A percentile compares a stretch with the other conserved stretches of the same genome.
Conservation (phyloP, 441 rosid genomes). For the Syzygium malaccense region DNA sequence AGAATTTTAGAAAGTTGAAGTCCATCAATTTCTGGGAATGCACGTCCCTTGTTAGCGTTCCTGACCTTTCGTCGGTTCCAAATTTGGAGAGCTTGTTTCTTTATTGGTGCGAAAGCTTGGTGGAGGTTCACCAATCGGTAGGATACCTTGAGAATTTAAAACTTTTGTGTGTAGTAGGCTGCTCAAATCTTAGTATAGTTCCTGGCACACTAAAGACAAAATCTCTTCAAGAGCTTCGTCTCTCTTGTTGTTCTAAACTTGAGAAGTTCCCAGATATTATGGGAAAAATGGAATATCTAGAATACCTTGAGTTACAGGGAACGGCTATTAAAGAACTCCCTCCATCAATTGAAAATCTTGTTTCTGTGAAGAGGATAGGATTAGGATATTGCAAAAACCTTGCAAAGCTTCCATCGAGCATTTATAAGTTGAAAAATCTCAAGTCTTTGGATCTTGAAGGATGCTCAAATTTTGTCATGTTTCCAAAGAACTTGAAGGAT, state of each 20-base stretch:
- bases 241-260: too few relatives aligned
- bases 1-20: neutral
- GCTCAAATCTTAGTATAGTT: neutral
- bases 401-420: too few relatives aligned
- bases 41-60: neutral
- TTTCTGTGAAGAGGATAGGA: too few relatives aligned
- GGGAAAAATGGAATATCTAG: too few relatives aligned
- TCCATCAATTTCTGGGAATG: neutral
- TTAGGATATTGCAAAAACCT: too few relatives aligned
- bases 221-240: too few relatives aligned
- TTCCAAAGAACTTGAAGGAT: neutral
- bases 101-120: neutral
- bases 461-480: neutral
- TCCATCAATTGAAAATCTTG: too few relatives aligned
- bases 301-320: rapidly evolving
- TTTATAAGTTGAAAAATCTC: neutral
- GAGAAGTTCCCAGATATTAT: too few relatives aligned
- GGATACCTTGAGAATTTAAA: rapidly evolving
- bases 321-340: too few relatives aligned
- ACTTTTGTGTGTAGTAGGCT: rapidly evolving
- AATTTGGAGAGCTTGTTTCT: neutral
- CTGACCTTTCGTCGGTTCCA: neutral
- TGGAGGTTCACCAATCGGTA: rapidly evolving
- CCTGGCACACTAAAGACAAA: too few relatives aligned
- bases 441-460: rapidly evolving